Conservation (phyloP, 345 rosid genomes). For the Cardamine occulta region DNA sequence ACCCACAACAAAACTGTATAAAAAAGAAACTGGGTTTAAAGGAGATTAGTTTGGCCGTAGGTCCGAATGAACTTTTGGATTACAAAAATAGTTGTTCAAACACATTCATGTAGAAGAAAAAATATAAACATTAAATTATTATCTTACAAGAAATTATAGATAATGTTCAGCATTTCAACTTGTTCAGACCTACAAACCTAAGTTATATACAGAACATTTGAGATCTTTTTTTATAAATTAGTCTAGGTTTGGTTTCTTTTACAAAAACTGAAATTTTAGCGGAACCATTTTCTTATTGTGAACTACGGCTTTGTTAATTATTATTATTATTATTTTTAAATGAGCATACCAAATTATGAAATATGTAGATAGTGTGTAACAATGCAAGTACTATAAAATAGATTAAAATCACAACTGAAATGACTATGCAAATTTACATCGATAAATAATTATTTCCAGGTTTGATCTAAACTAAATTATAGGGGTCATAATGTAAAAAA, state of each 20-base stretch:
- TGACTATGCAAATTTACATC: neutral
- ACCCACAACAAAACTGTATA: too few species aligned
- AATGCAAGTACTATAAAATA: too few species aligned
- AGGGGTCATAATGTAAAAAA: conserved; percentile 25
- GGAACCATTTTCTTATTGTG: neutral
- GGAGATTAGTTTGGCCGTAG: too few species aligned
- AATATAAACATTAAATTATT: neutral
- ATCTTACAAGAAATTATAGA: neutral
- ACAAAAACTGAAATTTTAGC: neutral
- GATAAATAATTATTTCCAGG: neutral
- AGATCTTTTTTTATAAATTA: neutral
- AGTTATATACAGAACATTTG: neutral
- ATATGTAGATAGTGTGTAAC: neutral
- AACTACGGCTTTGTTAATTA: neutral
- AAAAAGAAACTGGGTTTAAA: too few species aligned
- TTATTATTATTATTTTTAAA: too few species aligned
- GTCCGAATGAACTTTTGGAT: too few species aligned
- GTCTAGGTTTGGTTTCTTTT: neutral
- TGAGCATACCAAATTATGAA: neutral
- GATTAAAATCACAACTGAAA: neutral
- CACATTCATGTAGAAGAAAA: conserved; percentile 18
- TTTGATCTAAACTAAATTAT: conserved; percentile 12
- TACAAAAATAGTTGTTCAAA: conserved; percentile 42
- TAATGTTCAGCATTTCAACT: conserved; percentile 26
- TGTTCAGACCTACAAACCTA: conserved; percentile 13